Base-by-base conservation (phyloP, 108 stramenopile species). In the Nannochloropsis granulata region DNA sequence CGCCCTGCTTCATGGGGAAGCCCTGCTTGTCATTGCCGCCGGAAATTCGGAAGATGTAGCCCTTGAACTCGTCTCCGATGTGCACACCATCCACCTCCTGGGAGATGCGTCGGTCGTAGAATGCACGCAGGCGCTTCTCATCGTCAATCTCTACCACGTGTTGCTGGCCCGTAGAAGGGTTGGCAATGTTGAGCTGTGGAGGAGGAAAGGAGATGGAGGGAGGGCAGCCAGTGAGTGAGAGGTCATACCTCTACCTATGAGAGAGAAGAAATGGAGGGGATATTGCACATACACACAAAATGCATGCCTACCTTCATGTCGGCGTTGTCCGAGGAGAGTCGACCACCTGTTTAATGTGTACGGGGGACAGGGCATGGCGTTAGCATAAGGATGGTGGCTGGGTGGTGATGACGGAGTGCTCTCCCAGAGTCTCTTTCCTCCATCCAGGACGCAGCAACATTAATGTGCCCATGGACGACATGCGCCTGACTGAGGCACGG, bases 11-110 rank as follows among this genome's bases (percentile, higher is more conserved):
- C 98, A 99, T 99, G 90, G 98, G 97, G 93, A 99, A 99, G 71
- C 98, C 98, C 93, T 99, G 97, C 94, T 99, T 99, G 93, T 99
- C 98, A 90, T 97, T 98, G 81, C 98, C 98, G 82, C 98, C 98
- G 43, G 95, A 93, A 90, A 99, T 97, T 85, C 96, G 96, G 90
- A 99, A 92, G 88, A 98, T 88, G 91, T 96, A 99, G 82, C 97
- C 98, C 45, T 94, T 93, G 91, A 97, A 99, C 91, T 99, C 97
- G 44, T 99, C 98, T 23, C 98, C 98, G 81, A 99, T 93, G 83
- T 94, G 92, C 56, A 89, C 88, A 44, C 97, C 98, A 78, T 96
- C 96, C 86, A 99, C 93, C 89, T 98, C 97, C 88, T 98, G 96
- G 82, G 97, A 94, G 93, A 99, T 97, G 87, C 98, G 96, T 87